Evolutionary conservation across 2,329 filamentous ascomycete genomes (phyloP).

Genomic region (Aspergillus ruber): DNA sequence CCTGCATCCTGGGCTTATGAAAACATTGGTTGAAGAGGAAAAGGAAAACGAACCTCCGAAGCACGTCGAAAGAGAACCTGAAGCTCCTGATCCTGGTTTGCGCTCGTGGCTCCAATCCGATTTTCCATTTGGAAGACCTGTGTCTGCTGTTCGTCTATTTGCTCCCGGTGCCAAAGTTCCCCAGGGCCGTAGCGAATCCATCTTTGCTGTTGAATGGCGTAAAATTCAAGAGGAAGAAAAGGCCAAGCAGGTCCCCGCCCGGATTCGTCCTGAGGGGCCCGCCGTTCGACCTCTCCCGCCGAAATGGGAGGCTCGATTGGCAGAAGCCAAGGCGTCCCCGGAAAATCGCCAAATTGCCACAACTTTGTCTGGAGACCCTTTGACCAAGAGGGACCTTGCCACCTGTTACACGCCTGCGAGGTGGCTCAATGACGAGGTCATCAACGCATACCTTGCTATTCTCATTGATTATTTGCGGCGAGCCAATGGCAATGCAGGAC

Average conservation of each 20-base stretch:
- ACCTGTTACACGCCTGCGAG: slow-evolving; percentile 29
- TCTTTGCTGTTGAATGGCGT: slow-evolving; percentile 23
- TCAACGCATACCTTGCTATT: slow-evolving; percentile 41
- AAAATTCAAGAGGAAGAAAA: slow-evolving; percentile 19
- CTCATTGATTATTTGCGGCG: slow-evolving; percentile 34
- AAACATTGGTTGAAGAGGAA: slow-evolving; percentile 3
- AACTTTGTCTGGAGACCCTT: slow-evolving; percentile 28
- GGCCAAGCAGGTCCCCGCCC: slow-evolving; percentile 13
- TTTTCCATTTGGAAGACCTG: slow-evolving; percentile 16
- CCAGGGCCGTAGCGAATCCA: slow-evolving; percentile 20
- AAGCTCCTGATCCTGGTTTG: slow-evolving; percentile 6
- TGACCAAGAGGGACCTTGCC: slow-evolving; percentile 30
- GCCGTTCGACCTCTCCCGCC: slow-evolving; percentile 29
- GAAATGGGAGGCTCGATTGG: slow-evolving; percentile 31
- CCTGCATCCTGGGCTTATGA: not conserved
- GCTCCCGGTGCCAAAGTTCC: slow-evolving; percentile 16
- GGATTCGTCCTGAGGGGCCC: slow-evolving; percentile 20
- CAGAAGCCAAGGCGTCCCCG: slow-evolving; percentile 21
- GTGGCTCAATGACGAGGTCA: slow-evolving; percentile 44
- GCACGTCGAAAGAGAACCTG: slow-evolving; percentile 4
- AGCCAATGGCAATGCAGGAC: slow-evolving; percentile 25
- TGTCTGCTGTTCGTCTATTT: slow-evolving; percentile 27
- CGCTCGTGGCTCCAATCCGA: slow-evolving; percentile 18
- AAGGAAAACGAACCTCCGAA: slow-evolving; percentile 13
- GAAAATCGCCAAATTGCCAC: slow-evolving; percentile 22